Conservation (phyloP, 108 stramenopile species). For the Schizochytrium sp. region DNA sequence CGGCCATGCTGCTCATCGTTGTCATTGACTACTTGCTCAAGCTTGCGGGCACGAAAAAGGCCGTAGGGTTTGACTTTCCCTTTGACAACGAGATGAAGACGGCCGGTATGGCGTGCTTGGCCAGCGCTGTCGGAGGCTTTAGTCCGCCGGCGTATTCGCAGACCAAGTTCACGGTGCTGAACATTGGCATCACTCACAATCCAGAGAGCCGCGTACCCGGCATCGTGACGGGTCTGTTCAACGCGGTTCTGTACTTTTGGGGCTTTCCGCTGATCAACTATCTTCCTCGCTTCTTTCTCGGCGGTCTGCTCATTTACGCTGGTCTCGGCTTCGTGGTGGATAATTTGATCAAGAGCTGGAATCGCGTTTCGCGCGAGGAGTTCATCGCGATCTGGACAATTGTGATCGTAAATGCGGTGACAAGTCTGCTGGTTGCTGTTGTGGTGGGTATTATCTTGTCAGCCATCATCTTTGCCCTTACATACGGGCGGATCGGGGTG, state of each 20-base stretch:
- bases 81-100: conserved; percentile 7
- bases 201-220: background rate
- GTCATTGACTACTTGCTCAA: conserved; percentile 1
- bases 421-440: background rate
- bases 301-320: background rate
- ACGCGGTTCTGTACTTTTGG: background rate
- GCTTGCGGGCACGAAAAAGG: conserved; percentile 11
- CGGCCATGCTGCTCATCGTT: background rate
- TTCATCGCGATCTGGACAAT: background rate
- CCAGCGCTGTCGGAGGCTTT: background rate
- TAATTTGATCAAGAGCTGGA: background rate
- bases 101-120: background rate
- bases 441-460: background rate
- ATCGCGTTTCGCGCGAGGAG: background rate
- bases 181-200: background rate
- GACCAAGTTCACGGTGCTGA: background rate
- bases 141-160: background rate
- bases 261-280: conserved; percentile 5
- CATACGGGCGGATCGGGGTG: background rate
- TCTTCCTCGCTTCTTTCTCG: background rate
- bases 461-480: background rate
- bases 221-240: background rate
- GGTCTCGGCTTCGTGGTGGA: background rate
- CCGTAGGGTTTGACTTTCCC: background rate
- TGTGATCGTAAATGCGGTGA: background rate